These are phyloP conservation scores for Hypholoma sublateritium DNA, from an alignment of 768 basidiomycete genomes.

Conservation along the genomic window DNA sequence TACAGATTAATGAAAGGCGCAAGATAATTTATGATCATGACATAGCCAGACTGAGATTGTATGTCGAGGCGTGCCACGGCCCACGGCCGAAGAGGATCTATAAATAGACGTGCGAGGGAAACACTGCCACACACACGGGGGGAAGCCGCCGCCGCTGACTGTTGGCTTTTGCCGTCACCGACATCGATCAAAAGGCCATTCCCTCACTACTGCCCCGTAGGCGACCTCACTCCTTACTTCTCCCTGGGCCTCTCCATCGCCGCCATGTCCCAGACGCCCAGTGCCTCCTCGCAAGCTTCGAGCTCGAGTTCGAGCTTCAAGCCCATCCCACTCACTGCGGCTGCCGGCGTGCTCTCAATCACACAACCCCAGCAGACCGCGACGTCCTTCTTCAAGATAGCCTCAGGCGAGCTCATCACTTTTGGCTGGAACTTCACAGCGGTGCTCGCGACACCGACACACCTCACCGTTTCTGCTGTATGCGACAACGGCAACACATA, in stretches of 20 bases:
- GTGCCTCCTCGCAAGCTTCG: not conserved
- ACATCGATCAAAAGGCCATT: no score
- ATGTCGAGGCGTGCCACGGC: no score
- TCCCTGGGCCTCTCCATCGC: not conserved
- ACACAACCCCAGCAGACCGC: slow-evolving; percentile 81
- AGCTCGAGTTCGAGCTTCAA: slow-evolving; percentile 11
- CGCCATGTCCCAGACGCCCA: not conserved
- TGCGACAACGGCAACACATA: slow-evolving; percentile 90
- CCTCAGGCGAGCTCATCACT: slow-evolving; percentile 56
- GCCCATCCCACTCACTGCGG: slow-evolving; percentile 25
- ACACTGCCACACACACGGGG: no score
- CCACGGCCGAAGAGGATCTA: no score
- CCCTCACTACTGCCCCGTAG: no score
- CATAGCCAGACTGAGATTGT: no score
- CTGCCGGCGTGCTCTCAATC: slow-evolving; percentile 66
- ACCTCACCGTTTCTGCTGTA: slow-evolving; percentile 81
- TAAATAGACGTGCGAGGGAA: no score
- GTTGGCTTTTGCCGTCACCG: no score
- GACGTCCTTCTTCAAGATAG: slow-evolving; percentile 89
- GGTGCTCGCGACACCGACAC: slow-evolving; percentile 50
- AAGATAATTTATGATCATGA: no score
- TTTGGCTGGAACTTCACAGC: not conserved
- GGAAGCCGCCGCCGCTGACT: no score
- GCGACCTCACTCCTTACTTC: not conserved
- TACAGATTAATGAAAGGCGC: no score